phyloP scores from a whole-genome alignment of 805 yeast species.

The Ogataea populi-albae region DNA sequence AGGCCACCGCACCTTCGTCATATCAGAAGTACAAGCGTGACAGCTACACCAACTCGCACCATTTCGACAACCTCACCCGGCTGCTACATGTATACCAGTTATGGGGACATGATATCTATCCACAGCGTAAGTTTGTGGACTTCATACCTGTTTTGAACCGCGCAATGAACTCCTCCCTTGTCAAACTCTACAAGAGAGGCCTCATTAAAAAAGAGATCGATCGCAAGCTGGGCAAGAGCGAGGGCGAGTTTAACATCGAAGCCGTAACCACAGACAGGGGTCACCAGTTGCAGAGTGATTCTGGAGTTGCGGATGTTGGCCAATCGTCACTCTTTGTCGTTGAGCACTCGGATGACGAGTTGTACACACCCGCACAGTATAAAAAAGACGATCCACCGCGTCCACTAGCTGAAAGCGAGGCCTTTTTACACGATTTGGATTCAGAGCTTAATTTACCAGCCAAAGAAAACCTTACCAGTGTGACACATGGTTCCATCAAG shows the following conservation, averaged over 20 bases:
- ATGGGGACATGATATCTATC: conserved; percentile 76
- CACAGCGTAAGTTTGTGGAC: conserved; percentile 76
- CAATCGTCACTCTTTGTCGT: conserved; percentile 17
- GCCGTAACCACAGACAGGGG: not conserved
- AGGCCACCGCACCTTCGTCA: conserved; percentile 27
- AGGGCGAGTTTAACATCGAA: conserved; percentile 6
- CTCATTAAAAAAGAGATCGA: conserved; percentile 38
- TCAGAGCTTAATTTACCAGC: too few species aligned
- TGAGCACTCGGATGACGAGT: conserved; percentile 18
- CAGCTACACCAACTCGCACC: conserved; percentile 37
- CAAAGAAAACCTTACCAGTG: too few species aligned
- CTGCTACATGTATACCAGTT: conserved; percentile 59
- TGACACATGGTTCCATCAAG: too few species aligned
- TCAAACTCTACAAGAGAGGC: conserved; percentile 41
- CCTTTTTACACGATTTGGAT: too few species aligned
- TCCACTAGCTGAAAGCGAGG: too few species aligned
- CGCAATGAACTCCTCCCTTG: conserved; percentile 42
- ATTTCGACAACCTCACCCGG: conserved; percentile 46
- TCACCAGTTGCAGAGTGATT: too few species aligned
- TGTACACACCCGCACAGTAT: conserved; percentile 12
- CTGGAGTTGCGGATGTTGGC: too few species aligned
- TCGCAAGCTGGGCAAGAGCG: conserved; percentile 2
- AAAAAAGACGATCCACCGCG: too few species aligned
- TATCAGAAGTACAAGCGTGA: conserved; percentile 13
- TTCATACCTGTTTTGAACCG: conserved; percentile 53